phyloP scores from a whole-genome alignment of 805 yeast genomes.

The Metschnikowia similis region DNA sequence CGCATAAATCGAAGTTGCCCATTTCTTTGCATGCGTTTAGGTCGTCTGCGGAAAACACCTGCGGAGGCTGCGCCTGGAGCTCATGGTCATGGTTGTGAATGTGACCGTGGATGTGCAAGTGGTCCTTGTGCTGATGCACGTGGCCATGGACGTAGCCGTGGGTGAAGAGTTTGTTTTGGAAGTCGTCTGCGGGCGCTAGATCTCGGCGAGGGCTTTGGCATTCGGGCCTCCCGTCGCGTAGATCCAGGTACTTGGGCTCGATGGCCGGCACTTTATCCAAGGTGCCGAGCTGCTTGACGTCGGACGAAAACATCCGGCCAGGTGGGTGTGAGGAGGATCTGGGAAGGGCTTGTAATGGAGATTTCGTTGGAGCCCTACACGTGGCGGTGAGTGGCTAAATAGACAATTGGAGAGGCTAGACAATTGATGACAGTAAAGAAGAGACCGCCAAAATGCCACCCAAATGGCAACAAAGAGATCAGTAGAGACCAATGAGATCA shows the following conservation, averaged over 20 bases:
- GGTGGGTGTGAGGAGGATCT: background rate
- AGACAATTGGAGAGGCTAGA: too few relatives aligned
- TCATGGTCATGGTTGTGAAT: conserved; percentile 48
- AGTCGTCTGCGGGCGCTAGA: background rate
- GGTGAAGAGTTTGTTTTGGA: conserved; percentile 17
- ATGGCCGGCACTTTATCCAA: background rate
- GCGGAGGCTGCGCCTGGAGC: conserved; percentile 4
- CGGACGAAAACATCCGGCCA: background rate
- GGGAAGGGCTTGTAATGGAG: too few relatives aligned
- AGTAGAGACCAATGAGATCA: too few relatives aligned
- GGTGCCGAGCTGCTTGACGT: background rate
- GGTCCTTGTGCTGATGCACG: conserved; percentile 56
- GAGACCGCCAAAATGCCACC: too few relatives aligned
- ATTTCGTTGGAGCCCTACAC: too few relatives aligned
- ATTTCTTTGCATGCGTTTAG: conserved; percentile 24
- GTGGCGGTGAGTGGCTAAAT: too few relatives aligned
- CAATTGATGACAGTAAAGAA: too few relatives aligned
- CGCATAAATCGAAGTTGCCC: conserved; percentile 29
- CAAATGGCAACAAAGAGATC: too few relatives aligned
- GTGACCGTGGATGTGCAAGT: conserved; percentile 67
- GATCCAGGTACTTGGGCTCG: conserved; percentile 3
- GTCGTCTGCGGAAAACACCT: background rate
- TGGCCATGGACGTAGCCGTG: conserved; percentile 67
- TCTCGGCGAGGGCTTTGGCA: background rate
- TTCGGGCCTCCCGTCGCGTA: background rate